Percentiles rank a stretch among this genome's conserved stretches.
These are phyloP conservation scores for Anthracocystis walkeri DNA, from an alignment of 1,284 basidiomycete genomes.

Conservation along the genomic window DNA sequence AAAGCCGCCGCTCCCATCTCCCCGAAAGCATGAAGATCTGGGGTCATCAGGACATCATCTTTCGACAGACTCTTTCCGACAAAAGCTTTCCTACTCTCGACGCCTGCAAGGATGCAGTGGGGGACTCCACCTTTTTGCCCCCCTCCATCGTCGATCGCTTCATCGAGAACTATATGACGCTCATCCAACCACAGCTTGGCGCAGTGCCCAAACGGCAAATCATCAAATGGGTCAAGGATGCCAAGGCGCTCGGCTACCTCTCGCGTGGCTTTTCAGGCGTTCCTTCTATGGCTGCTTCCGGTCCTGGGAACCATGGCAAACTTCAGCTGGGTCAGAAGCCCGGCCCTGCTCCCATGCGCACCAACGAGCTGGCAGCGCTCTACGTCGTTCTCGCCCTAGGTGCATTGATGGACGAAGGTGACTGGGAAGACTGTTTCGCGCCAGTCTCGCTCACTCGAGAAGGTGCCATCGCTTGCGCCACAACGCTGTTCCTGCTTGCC, in stretches of 20 bases:
- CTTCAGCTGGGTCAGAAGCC: constrained; percentile 13
- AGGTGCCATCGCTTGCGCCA: constrained; percentile 43
- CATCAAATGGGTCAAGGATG: constrained; percentile 51
- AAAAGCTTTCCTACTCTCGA: constrained; percentile 45
- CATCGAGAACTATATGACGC: constrained; percentile 51
- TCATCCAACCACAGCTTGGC: constrained; percentile 48
- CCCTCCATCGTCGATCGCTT: constrained; percentile 53
- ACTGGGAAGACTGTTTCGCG: constrained; percentile 43
- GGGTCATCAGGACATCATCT: constrained; percentile 53
- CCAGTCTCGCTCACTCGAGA: constrained; percentile 44
- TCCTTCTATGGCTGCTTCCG: constrained; percentile 30
- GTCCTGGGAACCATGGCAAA: constrained; percentile 18
- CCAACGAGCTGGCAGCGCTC: constrained; percentile 49
- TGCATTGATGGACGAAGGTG: constrained; percentile 50
- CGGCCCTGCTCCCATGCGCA: constrained; percentile 30
- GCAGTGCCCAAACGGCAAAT: constrained; percentile 47
- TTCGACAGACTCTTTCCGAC: constrained; percentile 35
- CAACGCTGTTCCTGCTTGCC: constrained; percentile 43
- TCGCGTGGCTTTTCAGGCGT: constrained; percentile 48
- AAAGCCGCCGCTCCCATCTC: constrained; percentile 22
- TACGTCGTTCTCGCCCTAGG: constrained; percentile 48
- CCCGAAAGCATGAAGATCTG: constrained; percentile 52
- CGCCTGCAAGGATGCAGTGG: constrained; percentile 34
- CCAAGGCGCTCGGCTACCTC: constrained; percentile 42
- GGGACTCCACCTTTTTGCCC: constrained; percentile 48